Conservation (phyloP, 1,284 basidiomycete genomes). For the Takashimella koratensis region DNA sequence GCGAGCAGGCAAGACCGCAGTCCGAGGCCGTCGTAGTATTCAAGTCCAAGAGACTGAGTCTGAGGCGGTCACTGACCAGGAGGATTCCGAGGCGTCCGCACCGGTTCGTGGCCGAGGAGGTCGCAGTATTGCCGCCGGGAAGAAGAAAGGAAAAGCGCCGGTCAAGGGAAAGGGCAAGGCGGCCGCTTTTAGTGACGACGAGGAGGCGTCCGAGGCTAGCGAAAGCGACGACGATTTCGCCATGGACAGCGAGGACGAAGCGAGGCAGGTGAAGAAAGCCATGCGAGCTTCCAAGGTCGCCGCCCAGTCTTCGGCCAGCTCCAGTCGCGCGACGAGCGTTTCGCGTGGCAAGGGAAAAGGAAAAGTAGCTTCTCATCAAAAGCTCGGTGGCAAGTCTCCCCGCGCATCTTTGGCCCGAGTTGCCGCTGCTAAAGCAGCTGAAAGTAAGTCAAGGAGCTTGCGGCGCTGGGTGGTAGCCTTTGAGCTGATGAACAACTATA, state of each 20-base stretch:
- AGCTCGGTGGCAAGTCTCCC: not conserved
- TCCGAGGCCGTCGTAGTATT: not conserved
- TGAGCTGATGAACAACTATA: constrained; percentile 3
- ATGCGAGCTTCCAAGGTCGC: constrained; percentile 11
- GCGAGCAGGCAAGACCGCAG: not conserved
- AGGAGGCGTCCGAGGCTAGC: constrained; percentile 14
- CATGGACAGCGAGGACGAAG: constrained; percentile 31
- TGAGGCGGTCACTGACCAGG: not conserved
- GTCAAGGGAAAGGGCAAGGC: constrained; percentile 20
- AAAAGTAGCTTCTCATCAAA: too few species aligned
- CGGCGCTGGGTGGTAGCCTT: not conserved
- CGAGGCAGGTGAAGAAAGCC: constrained; percentile 18
- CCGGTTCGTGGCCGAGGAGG: too few species aligned
- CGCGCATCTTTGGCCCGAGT: not conserved
- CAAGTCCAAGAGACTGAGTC: not conserved
- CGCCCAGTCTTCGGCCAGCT: not conserved
- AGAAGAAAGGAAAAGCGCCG: constrained; percentile 4
- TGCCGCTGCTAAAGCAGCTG: constrained; percentile 16
- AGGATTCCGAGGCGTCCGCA: not conserved
- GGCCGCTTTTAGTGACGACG: constrained; percentile 7
- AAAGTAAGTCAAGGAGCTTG: constrained; percentile 20
- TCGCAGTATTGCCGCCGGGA: too few species aligned
- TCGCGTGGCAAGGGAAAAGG: constrained; percentile 4
- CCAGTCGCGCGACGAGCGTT: not conserved
- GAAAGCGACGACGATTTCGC: constrained; percentile 25